Evolutionary conservation across 345 rosid species (phyloP), one percentile per base, ranked within the genome.

Genomic region (Aethionema arabicum): DNA sequence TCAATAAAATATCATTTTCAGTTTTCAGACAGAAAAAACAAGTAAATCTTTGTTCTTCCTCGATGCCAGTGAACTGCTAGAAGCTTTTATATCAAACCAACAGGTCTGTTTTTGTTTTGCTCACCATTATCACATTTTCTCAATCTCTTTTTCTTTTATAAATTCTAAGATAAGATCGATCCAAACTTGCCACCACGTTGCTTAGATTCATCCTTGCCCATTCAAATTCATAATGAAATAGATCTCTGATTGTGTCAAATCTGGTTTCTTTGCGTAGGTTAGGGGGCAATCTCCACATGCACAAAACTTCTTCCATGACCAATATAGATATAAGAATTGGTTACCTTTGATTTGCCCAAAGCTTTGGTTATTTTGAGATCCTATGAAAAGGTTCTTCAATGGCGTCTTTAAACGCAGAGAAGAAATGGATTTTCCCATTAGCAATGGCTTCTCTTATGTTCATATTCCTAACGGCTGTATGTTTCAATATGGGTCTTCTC

Each of bases 341-440:
- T 21, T 21, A 21, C 27, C 27, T 21, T 21, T 21, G 27, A 21
- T 21, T 37, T 37, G 7, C 11, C 8, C 40, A 37, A 37, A 61
- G 51, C 32, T n/a, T 40, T 47, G 32, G 11, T 56, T n/a, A n/a
- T 56, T 36, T 15, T 10, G 15, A 49, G 50, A 64, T 70, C 65
- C 8, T 72, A 64, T 69, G 63, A 69, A 35, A 62, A 64, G 65
- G 60, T 32, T 57, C 65, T 57, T 52, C 32, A 52, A 87, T 84
- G 97, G 86, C 86, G 66, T 78, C 83, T 4, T 53, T 41, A 54
- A 83, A 72, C 74, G 62, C 88, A 85, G 99, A 95, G 80, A 95
- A 77, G 86, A 90, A 77, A 81, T 90, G 96, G 97, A 82, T 83
- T 31, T 85, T 85, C 49, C 96, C 99, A 30, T 67, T 95, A 33